Conservation (phyloP, 208 protist genomes). For the Tritrichomonas musculus region DNA sequence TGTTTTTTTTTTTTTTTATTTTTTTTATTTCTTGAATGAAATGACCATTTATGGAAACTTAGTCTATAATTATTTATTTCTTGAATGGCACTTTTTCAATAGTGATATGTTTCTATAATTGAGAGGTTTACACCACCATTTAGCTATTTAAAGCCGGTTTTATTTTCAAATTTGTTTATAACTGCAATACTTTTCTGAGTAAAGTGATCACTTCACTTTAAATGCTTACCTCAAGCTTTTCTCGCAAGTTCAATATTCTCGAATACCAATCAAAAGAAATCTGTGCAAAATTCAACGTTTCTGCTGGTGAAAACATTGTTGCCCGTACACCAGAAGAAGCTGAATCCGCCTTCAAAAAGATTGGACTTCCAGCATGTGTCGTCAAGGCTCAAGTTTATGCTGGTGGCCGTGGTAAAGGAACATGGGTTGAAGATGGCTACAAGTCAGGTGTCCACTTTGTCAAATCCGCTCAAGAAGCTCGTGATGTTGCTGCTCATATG, state of each 20-base stretch:
- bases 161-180: too few relatives aligned
- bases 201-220: conserved; percentile 11
- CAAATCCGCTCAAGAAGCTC: conserved; percentile 62
- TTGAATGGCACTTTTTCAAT: too few relatives aligned
- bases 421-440: conserved; percentile 83
- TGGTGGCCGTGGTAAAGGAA: conserved; percentile 93
- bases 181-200: too few relatives aligned
- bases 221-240: background rate
- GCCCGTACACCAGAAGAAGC: background rate
- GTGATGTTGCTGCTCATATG: conserved; percentile 79
- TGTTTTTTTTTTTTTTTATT: too few relatives aligned
- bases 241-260: background rate
- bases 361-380: conserved; percentile 38
- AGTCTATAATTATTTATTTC: too few relatives aligned
- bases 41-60: too few relatives aligned
- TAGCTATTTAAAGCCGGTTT: too few relatives aligned
- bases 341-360: background rate
- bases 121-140: too few relatives aligned
- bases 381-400: conserved; percentile 73
- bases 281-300: background rate
- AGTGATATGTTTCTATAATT: too few relatives aligned
- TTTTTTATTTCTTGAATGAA: too few relatives aligned
- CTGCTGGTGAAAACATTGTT: background rate
- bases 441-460: conserved; percentile 68
- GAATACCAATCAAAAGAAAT: conserved; percentile 12